Base-by-base conservation (phyloP, 495 filamentous ascomycete genomes). In the Tuber melanosporum region DNA sequence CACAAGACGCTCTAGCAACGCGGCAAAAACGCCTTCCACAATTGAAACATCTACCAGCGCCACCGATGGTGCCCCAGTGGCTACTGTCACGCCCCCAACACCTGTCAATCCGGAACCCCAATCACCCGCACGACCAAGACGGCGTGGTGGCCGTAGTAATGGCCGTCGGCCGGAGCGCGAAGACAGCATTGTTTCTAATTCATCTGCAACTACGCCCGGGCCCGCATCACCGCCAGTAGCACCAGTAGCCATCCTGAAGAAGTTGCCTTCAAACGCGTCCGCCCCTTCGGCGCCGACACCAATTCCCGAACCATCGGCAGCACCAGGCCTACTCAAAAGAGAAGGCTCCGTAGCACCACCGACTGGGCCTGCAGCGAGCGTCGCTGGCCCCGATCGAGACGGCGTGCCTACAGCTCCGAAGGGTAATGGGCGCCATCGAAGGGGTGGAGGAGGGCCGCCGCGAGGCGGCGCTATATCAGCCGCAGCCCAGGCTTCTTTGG, bases 221-320 rank as follows among this genome's bases (percentile, higher is more conserved):
- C 75, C 75, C 5, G 45, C 71, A 46, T 49, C 74, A 20, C 66
- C 78, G 12, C 57, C 82, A 47, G 32, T 66, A 32, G 73, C 75
- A 32, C 82, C 86, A 5, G 72, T 86, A n/a, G 84, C 86, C 26
- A 81, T 87, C 62, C 71, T 86, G 66, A 87, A 86, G 75, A 86
- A 85, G 73, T 83, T 82, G n/a, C 43, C n/a, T n/a, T 69, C 72
- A 44, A 62, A 32, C 36, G 41, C 71, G 4, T 66, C 57, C 57
- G 32, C 57, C n/a, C 57, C 57, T 66, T 32, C 62, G 57, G 44
- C 3, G 36, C 74, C 44, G 72, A 39, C 77, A 6, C 74, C 85
- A 12, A 84, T 84, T 19, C 76, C 83, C 9, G 79, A 79, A 36
- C 47, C 81, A 45, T 81, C 84, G 78, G 75, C 66, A n/a, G 41